phyloP scores from a whole-genome alignment of 805 yeast species.

The Sporopachydermia lactativora region DNA sequence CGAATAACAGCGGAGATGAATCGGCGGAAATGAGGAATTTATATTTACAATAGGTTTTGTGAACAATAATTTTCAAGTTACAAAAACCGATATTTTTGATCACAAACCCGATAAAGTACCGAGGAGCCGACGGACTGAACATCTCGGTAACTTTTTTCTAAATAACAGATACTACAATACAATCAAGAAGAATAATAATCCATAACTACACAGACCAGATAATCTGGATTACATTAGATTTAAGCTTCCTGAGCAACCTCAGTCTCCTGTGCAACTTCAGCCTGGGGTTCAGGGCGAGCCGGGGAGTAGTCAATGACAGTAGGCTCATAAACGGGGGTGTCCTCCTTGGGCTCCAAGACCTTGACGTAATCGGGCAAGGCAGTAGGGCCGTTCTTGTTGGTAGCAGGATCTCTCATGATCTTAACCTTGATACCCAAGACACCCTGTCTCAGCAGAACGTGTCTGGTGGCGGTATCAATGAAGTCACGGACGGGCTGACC shows the following conservation, averaged over 20 bases:
- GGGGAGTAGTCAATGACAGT: slow-evolving; percentile 60
- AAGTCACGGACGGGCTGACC: slow-evolving; percentile 99
- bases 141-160: no score
- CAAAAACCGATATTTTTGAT: no score
- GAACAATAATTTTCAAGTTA: no score
- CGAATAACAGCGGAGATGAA: no score
- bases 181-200: no score
- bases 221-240: not conserved
- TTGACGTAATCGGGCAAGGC: slow-evolving; percentile 92
- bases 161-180: no score
- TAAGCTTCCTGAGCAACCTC: slow-evolving; percentile 21
- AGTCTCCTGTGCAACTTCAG: slow-evolving; percentile 22
- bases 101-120: no score
- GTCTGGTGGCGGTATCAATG: slow-evolving; percentile 98
- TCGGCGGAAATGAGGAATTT: no score
- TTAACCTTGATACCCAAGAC: slow-evolving; percentile 98
- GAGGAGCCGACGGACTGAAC: no score
- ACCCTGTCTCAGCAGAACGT: slow-evolving; percentile 99
- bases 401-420: slow-evolving; percentile 98
- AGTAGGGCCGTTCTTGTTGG: slow-evolving; percentile 72
- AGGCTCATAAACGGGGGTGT: slow-evolving; percentile 68
- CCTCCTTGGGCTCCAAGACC: slow-evolving; percentile 91
- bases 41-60: no score
- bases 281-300: slow-evolving; percentile 20
- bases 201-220: no score